Percentiles rank a stretch among this genome's conserved stretches.
phyloP scores from a whole-genome alignment of 345 rosid genomes.

The Eucalyptus globulus region DNA sequence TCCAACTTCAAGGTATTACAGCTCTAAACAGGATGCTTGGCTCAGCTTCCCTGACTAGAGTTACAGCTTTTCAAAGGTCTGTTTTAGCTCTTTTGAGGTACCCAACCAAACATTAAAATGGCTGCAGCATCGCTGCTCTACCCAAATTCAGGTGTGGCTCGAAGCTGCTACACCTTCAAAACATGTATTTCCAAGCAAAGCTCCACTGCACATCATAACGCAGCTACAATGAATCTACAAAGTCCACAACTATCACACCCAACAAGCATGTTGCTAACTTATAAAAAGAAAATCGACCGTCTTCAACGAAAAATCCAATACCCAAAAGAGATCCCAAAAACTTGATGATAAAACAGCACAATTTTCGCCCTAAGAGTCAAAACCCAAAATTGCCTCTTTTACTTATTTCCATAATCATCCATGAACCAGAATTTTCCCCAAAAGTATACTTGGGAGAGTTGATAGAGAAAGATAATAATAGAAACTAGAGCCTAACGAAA shows the following conservation, averaged over 20 bases:
- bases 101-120: neutral
- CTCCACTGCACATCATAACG: neutral
- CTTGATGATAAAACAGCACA: neutral
- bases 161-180: neutral
- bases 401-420: neutral
- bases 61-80: neutral
- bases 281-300: neutral
- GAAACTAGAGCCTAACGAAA: neutral
- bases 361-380: neutral
- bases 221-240: neutral
- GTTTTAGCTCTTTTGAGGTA: neutral
- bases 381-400: neutral
- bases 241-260: neutral
- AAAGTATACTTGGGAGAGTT: neutral
- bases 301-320: neutral
- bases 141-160: neutral
- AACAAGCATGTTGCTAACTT: neutral
- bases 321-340: neutral
- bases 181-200: neutral
- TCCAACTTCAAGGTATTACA: neutral
- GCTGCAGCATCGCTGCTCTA: neutral
- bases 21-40: neutral
- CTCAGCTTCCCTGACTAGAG: neutral
- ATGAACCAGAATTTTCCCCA: neutral
- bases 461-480: neutral